A percentile compares a stretch with the other conserved stretches of the same genome.
Evolutionary conservation across 73 alveolate genomes (phyloP).

Genomic region (Paraurostyla sp.): DNA sequence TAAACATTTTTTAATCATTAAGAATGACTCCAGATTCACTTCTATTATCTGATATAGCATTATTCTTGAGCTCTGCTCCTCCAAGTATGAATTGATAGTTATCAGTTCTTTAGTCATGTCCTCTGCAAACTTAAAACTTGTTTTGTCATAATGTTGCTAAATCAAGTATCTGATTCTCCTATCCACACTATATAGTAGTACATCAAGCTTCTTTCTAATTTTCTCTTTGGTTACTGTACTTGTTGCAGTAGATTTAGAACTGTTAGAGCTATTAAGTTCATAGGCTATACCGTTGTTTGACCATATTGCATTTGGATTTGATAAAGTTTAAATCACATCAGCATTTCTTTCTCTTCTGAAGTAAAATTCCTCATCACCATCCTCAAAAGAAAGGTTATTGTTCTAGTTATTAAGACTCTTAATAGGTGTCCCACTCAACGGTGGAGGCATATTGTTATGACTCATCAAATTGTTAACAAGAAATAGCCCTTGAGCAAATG

Average conservation of each 20-base stretch:
- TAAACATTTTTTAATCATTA: constrained; percentile 80
- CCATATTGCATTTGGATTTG: constrained; percentile 65
- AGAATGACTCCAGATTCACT: constrained; percentile 74
- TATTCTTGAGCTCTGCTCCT: constrained; percentile 71
- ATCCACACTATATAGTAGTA: constrained; percentile 56
- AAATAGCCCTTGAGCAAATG: neutral
- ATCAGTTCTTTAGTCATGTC: constrained; percentile 54
- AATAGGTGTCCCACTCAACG: constrained; percentile 59
- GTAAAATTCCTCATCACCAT: constrained; percentile 45
- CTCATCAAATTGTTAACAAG: neutral
- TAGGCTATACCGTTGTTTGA: constrained; percentile 70
- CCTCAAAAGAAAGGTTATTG: constrained; percentile 41
- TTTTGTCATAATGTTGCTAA: constrained; percentile 13
- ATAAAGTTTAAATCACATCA: constrained; percentile 11
- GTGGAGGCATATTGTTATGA: neutral
- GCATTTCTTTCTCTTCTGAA: constrained; percentile 9
- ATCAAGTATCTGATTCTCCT: constrained; percentile 60
- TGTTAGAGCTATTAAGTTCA: constrained; percentile 35
- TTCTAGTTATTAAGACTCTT: neutral
- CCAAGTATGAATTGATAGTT: constrained; percentile 74
- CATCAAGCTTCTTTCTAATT: constrained; percentile 73
- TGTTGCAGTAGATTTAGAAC: constrained; percentile 6
- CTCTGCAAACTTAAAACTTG: constrained; percentile 66
- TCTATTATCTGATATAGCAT: constrained; percentile 81
- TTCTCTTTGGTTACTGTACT: constrained; percentile 64